Evolutionary conservation across 148 eudicot species (phyloP).

Genomic region (Chenopodium berlandieri): DNA sequence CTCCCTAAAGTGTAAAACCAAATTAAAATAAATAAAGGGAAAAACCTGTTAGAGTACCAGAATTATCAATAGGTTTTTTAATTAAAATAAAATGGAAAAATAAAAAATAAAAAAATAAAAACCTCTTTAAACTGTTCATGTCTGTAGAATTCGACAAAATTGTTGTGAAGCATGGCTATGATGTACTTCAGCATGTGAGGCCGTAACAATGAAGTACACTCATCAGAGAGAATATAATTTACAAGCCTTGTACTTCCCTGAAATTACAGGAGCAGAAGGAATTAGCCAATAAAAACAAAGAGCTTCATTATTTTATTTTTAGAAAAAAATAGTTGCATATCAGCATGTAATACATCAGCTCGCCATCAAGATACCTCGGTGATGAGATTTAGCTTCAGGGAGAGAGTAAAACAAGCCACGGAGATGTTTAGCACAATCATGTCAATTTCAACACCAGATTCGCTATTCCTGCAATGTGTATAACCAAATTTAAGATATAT

Average conservation of each 20-base stretch:
- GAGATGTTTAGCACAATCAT: slow-evolving; percentile 43
- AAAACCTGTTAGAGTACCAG: background rate
- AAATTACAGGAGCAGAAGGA: slow-evolving; percentile 27
- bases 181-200: slow-evolving; percentile 55
- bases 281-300: slow-evolving; percentile 17
- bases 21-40: background rate
- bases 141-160: slow-evolving; percentile 55
- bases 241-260: slow-evolving; percentile 54
- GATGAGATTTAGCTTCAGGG: slow-evolving; percentile 45
- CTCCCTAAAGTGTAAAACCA: background rate
- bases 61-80: background rate
- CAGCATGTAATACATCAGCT: background rate
- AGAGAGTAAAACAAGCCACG: slow-evolving; percentile 66
- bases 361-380: slow-evolving; percentile 30
- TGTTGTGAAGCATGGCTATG: slow-evolving; percentile 56
- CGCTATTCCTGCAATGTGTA: slow-evolving; percentile 34
- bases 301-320: background rate
- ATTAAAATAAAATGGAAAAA: no score
- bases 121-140: slow-evolving; percentile 61
- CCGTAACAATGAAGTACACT: slow-evolving; percentile 38
- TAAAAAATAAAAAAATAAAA: background rate
- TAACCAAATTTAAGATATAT: slow-evolving; percentile 9
- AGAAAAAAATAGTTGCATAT: background rate
- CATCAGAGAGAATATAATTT: slow-evolving; percentile 50
- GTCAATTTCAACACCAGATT: slow-evolving; percentile 42